Evolutionary conservation across 2,329 filamentous ascomycete genomes (phyloP).

Genomic region (Neocatenulostroma microsporum): DNA sequence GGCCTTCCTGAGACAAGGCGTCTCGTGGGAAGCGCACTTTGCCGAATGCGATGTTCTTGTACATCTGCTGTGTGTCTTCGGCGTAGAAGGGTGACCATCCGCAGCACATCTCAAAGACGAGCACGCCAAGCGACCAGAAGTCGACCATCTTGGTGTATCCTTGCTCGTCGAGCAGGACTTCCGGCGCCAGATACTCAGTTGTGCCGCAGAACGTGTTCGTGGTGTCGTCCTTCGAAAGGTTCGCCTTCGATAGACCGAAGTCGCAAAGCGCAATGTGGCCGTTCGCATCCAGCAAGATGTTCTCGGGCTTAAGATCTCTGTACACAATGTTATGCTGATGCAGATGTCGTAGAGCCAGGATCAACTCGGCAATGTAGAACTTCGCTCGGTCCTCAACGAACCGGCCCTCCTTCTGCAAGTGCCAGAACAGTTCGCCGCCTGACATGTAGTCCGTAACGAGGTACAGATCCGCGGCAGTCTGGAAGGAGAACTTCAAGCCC

Average conservation of each 20-base stretch:
- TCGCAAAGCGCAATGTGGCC: slow-evolving; percentile 97
- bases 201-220: slow-evolving; percentile 99
- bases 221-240: slow-evolving; percentile 91
- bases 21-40: slow-evolving; percentile 96
- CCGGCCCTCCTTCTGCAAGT: slow-evolving; percentile 90
- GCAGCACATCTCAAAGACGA: slow-evolving; percentile 99
- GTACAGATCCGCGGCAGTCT: slow-evolving; percentile 92
- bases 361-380: slow-evolving; percentile 97
- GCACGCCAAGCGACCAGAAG: slow-evolving; percentile 95
- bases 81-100: slow-evolving; percentile 99
- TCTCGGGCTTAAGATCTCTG: slow-evolving; percentile 93
- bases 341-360: slow-evolving; percentile 86
- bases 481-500: slow-evolving; percentile 96
- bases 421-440: slow-evolving; percentile 96
- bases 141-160: slow-evolving; percentile 99
- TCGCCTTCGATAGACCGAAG: slow-evolving; percentile 95
- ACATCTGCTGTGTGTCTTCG: slow-evolving; percentile 99
- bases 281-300: slow-evolving; percentile 92
- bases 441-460: slow-evolving; percentile 99
- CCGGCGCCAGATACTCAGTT: slow-evolving; percentile 92
- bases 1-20: slow-evolving; percentile 84
- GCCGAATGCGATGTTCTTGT: slow-evolving; percentile 99
- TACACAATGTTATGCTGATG: slow-evolving; percentile 98
- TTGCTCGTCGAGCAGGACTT: slow-evolving; percentile 89
- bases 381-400: slow-evolving; percentile 93